Percentiles rank a stretch among this genome's conserved stretches.
These are phyloP conservation scores for Casuarina equisetifolia DNA, from an alignment of 306 rosid genomes.

Conservation along the genomic window DNA sequence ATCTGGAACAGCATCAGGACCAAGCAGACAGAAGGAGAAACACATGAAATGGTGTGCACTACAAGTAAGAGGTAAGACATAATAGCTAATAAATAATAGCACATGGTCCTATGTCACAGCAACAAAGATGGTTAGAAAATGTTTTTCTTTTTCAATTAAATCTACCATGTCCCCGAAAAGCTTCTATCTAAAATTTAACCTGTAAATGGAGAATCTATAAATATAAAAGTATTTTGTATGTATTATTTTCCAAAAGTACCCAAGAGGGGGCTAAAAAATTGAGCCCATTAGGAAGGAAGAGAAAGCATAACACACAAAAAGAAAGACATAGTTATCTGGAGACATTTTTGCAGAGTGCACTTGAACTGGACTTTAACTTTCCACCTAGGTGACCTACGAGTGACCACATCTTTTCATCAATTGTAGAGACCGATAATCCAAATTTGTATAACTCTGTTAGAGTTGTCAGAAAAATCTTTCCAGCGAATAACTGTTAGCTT, in stretches of 20 bases:
- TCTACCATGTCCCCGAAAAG: not conserved
- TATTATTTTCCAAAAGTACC: not conserved
- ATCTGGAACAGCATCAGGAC: not conserved
- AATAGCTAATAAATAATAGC: not conserved
- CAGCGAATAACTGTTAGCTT: not conserved
- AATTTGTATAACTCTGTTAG: not conserved
- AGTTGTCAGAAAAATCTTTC: not conserved
- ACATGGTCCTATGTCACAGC: not conserved
- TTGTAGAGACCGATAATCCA: no score
- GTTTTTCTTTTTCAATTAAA: not conserved
- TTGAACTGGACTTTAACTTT: not conserved
- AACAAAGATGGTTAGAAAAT: not conserved
- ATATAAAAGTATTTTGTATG: not conserved
- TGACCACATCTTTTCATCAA: no score
- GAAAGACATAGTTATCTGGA: not conserved
- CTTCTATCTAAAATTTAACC: not conserved
- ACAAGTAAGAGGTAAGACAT: not conserved
- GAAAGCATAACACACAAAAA: not conserved
- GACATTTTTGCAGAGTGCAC: not conserved
- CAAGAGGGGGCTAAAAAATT: not conserved
- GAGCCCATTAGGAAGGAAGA: not conserved
- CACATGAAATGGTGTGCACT: not conserved
- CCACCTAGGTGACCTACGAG: not conserved
- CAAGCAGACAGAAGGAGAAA: not conserved
- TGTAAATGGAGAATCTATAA: not conserved